Conservation (phyloP, 2,329 filamentous ascomycete genomes). For the Trichoderma sp. region DNA sequence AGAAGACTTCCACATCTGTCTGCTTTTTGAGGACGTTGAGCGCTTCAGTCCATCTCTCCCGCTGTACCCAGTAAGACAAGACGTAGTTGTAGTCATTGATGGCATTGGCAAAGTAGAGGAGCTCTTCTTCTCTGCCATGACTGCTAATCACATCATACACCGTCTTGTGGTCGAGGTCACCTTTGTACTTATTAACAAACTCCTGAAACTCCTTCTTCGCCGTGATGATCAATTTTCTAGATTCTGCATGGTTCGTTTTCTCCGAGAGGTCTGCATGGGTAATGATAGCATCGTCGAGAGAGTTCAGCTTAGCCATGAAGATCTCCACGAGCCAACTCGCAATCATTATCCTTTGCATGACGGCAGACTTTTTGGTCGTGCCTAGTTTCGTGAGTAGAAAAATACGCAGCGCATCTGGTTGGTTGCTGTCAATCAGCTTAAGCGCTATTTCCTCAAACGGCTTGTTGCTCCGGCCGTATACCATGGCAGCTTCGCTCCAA, state of each 20-base stretch:
- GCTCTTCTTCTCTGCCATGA: constrained; percentile 88
- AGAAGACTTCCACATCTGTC: constrained; percentile 88
- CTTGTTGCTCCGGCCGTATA: constrained; percentile 95
- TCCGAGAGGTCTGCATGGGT: constrained; percentile 80
- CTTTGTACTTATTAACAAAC: constrained; percentile 80
- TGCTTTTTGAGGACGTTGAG: constrained; percentile 88
- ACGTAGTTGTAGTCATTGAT: constrained; percentile 94
- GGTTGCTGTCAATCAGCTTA: constrained; percentile 81
- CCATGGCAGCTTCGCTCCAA: constrained; percentile 78
- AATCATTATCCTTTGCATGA: constrained; percentile 95
- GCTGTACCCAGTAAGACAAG: constrained; percentile 93
- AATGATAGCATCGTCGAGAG: constrained; percentile 88
- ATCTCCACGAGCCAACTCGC: constrained; percentile 93
- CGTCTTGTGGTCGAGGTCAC: constrained; percentile 84
- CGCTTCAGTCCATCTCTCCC: constrained; percentile 86
- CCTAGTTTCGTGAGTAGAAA: constrained; percentile 84
- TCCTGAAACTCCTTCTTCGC: constrained; percentile 80
- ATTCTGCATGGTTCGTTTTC: constrained; percentile 66
- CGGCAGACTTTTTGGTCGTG: constrained; percentile 73
- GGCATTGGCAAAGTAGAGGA: constrained; percentile 85
- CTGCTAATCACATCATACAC: constrained; percentile 95
- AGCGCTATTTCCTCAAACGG: constrained; percentile 94
- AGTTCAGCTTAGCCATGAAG: constrained; percentile 96
- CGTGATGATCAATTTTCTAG: constrained; percentile 65
- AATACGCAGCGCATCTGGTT: constrained; percentile 85